Evolutionary conservation across 345 rosid genomes (phyloP), one percentile per base, ranked within the genome.

Genomic region (Alliaria petiolata): DNA sequence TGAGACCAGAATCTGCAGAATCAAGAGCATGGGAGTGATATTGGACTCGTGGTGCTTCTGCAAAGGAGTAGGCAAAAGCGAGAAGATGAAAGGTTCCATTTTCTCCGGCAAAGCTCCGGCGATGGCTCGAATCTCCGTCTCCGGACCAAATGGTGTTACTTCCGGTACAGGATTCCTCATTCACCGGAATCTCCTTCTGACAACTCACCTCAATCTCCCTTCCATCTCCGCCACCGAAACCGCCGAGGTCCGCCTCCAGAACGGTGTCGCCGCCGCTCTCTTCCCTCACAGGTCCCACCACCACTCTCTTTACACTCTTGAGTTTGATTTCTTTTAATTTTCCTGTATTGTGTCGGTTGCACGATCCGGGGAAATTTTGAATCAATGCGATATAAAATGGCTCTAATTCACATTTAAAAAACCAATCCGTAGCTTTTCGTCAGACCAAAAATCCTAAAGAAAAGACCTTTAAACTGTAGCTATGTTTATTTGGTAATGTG

Each of bases 1-100:
- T 60, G n/a, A 65, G 12, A 38, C 2, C 55, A 17, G 12, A 69
- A 53, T 16, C 6, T 60, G 33, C 20, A 8, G 17, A 54, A 26
- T 51, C 56, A 19, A 45, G 50, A 34, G 10, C 74, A 93, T 93
- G 98, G 88, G 97, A 40, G 85, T 86, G 60, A 64, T 84, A 52
- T 80, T 64, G 1, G 92, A 93, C 80, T 86, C 96, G 0, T 89
- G 89, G 91, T 93, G 97, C 75, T 93, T 93, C 65, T 93, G 98
- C 79, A 93, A 89, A 70, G 97, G 98, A 59, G 85, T 90, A 4
- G 83, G 96, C 76, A 90, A 83, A 84, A 83, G 85, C 4, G 95
- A 93, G 90, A 93, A 66, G 73, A 89, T 85, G 92, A 90, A 90
- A 71, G 97, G 86, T 43, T 70, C 96, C 54, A 81, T 89, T 78